phyloP scores from a whole-genome alignment of 139 green algal species.

The Astrephomene gubernaculifera region DNA sequence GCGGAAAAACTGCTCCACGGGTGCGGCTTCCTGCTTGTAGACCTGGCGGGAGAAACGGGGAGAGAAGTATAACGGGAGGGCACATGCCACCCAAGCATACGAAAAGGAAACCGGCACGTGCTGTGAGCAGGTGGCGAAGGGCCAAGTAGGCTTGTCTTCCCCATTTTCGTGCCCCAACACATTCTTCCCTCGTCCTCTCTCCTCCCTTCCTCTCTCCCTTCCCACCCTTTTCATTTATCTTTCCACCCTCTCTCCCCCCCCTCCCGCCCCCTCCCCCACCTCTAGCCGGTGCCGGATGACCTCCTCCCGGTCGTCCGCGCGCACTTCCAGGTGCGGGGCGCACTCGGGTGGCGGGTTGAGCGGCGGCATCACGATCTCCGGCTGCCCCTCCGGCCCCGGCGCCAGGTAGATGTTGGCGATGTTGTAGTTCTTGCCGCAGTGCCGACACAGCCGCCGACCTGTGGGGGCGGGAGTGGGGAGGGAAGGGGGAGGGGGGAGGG shows the following conservation, averaged over 20 bases:
- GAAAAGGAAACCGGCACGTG: too few relatives aligned
- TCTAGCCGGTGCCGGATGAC: slow-evolving; percentile 87
- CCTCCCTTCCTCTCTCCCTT: too few relatives aligned
- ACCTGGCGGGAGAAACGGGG: slow-evolving; percentile 56
- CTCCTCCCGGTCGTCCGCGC: slow-evolving; percentile 90
- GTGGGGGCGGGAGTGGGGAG: background rate
- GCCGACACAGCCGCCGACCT: slow-evolving; percentile 85
- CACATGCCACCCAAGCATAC: too few relatives aligned
- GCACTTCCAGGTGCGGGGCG: slow-evolving; percentile 78
- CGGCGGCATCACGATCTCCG: slow-evolving; percentile 93
- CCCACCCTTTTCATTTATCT: too few relatives aligned
- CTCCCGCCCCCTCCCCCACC: slow-evolving; percentile 15
- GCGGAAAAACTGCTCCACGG: slow-evolving; percentile 92
- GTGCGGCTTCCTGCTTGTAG: slow-evolving; percentile 77
- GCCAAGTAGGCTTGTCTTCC: too few relatives aligned
- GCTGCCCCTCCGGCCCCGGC: slow-evolving; percentile 56
- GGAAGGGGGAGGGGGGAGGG: background rate
- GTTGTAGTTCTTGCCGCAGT: slow-evolving; percentile 97
- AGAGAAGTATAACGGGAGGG: background rate
- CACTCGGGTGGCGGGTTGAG: slow-evolving; percentile 85
- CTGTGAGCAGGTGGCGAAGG: too few relatives aligned
- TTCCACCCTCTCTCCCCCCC: too few relatives aligned
- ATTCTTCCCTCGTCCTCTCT: too few relatives aligned
- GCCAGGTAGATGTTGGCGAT: slow-evolving; percentile 93
- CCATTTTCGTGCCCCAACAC: too few relatives aligned